These are phyloP conservation scores for Penicillium parvum DNA, from an alignment of 495 filamentous ascomycete genomes.

Conservation along the genomic window DNA sequence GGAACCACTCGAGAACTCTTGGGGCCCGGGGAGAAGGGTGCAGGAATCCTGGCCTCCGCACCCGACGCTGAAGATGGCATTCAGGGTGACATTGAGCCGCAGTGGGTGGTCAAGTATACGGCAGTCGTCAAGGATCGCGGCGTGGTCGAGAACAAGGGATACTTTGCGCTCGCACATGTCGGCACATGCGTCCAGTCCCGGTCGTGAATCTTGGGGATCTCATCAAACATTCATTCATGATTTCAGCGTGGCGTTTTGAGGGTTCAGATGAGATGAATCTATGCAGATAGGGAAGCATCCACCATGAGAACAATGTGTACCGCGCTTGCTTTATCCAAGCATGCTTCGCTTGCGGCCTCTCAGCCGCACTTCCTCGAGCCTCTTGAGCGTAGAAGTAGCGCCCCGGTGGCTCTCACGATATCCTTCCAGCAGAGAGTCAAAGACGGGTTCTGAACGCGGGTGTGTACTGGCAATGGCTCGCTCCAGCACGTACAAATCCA, in stretches of 20 bases:
- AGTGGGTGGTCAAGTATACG: constrained; percentile 98
- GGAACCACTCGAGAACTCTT: constrained; percentile 81
- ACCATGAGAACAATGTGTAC: background rate
- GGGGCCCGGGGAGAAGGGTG: constrained; percentile 58
- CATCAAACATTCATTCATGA: constrained; percentile 18
- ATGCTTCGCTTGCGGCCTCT: constrained; percentile 97
- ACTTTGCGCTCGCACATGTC: constrained; percentile 81
- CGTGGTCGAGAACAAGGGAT: constrained; percentile 97
- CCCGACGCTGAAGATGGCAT: constrained; percentile 46
- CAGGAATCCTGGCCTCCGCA: constrained; percentile 59
- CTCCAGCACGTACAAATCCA: constrained; percentile 96
- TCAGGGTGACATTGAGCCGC: constrained; percentile 71
- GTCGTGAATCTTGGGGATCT: constrained; percentile 10
- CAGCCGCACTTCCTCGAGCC: constrained; percentile 89
- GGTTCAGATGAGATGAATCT: constrained; percentile 8
- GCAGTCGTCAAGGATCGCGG: constrained; percentile 95
- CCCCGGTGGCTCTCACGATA: constrained; percentile 60
- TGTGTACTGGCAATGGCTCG: constrained; percentile 95
- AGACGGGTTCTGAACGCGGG: constrained; percentile 76
- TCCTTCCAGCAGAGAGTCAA: constrained; percentile 56
- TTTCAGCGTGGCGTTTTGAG: constrained; percentile 35
- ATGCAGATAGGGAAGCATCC: constrained; percentile 5
- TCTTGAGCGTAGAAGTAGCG: constrained; percentile 60
- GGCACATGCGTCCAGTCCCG: constrained; percentile 36
- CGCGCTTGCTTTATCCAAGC: constrained; percentile 75